Evolutionary conservation across 805 yeast species (phyloP).

Genomic region (Brettanomyces naardenensis): DNA sequence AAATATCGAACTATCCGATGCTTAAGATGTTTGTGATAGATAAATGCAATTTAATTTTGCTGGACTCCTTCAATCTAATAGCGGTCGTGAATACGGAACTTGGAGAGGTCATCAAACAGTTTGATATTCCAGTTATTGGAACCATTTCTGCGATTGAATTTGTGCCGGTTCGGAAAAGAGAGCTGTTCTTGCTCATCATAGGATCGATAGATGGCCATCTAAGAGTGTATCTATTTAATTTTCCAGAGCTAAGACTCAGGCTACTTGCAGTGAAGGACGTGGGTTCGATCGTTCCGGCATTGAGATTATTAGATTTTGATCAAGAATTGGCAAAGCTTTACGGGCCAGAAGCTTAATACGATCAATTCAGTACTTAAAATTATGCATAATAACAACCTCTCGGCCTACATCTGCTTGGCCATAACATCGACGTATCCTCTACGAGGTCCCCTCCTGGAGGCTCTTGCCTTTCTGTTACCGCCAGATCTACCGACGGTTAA

Average conservation of each 20-base stretch:
- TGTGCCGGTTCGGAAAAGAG: not conserved
- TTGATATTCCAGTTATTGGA: slow-evolving; percentile 8
- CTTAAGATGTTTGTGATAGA: no score
- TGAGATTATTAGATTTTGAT: no score
- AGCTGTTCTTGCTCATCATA: slow-evolving; percentile 2
- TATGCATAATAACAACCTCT: no score
- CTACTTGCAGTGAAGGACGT: not conserved
- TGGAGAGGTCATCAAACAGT: no score
- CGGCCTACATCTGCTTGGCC: slow-evolving; percentile 25
- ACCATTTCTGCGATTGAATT: slow-evolving; percentile 8
- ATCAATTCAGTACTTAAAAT: no score
- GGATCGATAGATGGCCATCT: slow-evolving; percentile 7
- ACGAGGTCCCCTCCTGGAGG: slow-evolving; percentile 45
- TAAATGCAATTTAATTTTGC: no score
- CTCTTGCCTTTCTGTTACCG: slow-evolving; percentile 29
- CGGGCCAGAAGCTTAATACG: no score
- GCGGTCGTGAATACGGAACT: no score
- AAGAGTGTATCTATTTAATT: slow-evolving; percentile 6
- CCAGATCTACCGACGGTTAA: slow-evolving; percentile 24
- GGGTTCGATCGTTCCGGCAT: slow-evolving; percentile 6
- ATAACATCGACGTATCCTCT: slow-evolving; percentile 61
- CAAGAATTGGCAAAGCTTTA: no score
- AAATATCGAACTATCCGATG: no score
- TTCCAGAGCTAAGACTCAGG: slow-evolving; percentile 2
- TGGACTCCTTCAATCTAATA: no score